Base-by-base conservation (phyloP, 2,329 filamentous ascomycete genomes). In the Simplicillium sp. region DNA sequence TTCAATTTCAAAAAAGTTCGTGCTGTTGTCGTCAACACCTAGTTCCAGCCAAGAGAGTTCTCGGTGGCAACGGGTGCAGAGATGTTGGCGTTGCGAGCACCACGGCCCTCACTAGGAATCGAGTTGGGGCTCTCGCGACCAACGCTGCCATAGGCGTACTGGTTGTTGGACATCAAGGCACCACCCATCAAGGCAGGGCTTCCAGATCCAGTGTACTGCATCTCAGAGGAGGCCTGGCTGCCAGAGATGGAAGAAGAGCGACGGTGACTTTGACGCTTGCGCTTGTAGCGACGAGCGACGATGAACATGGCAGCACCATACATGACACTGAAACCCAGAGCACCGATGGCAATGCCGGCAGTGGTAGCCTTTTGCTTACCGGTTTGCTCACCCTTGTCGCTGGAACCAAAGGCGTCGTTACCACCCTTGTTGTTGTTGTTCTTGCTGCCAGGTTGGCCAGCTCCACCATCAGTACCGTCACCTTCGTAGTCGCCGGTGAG, bases 21-120 rank as follows among this genome's bases (percentile, higher is more conserved):
- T 25, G 20, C 20, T 25, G 5, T 9, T 25, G 20, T 25, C 20
- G 20, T 25, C 20, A 25, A 25, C 39, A 29, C 40, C 79, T 73
- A 96, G 70, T 94, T 94, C 89, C 89, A 96, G 54, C 89, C 89
- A 50, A 96, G 76, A 39, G 87, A 94, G 73, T 96, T 96, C 69
- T 94, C 88, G 3, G 88, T 84, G 61, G 89, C 89, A 48, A 95
- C 84, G 3, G 89, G 89, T 29, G 87, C 86, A 46, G 86, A 94
- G 59, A 96, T 95, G 62, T 82, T 71, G 34, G 73, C 71, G 3
- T 73, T 77, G 37, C 75, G 69, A 16, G 62, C 72, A 32, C 73
- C 77, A 25, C 20, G 20, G 9, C 9, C 9, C 20, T 25, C 20
- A 5, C 9, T 5, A 25, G 20, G 20, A 9, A 25, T 25, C 6